Evolutionary conservation across 192 early-diverging fungal species (phyloP), one percentile per base, ranked within the genome.

Genomic region (Phycomyces nitens): DNA sequence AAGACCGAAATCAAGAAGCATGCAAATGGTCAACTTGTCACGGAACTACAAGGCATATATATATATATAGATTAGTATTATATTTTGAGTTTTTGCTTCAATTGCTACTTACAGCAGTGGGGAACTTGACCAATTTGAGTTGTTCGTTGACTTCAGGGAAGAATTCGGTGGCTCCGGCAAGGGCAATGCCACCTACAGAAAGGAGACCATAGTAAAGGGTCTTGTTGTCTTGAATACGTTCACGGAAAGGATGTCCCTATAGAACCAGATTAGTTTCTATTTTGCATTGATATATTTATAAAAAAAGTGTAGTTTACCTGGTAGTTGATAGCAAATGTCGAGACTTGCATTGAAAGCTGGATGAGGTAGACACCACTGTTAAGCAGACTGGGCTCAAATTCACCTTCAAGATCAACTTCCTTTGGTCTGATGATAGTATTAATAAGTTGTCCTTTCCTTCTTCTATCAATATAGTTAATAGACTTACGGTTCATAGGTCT

Each of bases 321-420:
- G 79, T 98, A 99, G 81, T 99, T 99, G 80, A 99, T 94, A 12
- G 95, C 97, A 85, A 99, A 99, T 0, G 97, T 99, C 14, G 97
- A 97, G 11, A 99, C 94, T 70, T 99, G 95, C 96, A 97, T 97
- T 57, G 94, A 93, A 24, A 98, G 77, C 54, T 92, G 92, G 38
- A 99, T 91, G 60, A 99, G 73, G 75, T 99, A 99, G 54, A 99
- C 90, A 29, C 86, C 94, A 44, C 89, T 94, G 81, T 99, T 99
- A 43, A 99, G 83, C 64, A 99, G 82, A 73, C 89, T 94, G 18
- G 97, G 94, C 81, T 90, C 81, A 68, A 99, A 99, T 49, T 90
- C 91, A 16, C 88, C 85, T 79, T 99, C 96, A 52, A 97, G 64
- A 69, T 94, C 92, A 29, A 97, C 86, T 23, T 88, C 86, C 55